A percentile compares a stretch with the other conserved stretches of the same genome.
phyloP scores from a whole-genome alignment of 2,329 filamentous ascomycete species.

The Alternaria alternata region DNA sequence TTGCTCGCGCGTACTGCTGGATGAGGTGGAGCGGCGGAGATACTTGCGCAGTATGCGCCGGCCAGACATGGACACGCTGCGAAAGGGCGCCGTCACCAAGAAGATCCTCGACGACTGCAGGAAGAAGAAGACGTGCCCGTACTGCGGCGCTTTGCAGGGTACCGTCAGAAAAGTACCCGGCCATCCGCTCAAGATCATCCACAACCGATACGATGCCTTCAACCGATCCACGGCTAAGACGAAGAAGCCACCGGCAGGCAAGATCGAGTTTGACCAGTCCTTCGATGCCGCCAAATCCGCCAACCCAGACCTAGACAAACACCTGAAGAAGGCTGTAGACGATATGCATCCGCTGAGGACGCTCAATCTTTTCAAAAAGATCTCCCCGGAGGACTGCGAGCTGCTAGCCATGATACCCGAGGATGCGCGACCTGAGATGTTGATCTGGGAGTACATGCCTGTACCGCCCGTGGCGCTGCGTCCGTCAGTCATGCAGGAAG shows the following conservation, averaged over 20 bases:
- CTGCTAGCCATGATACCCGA: slow-evolving; percentile 85
- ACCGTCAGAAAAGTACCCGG: slow-evolving; percentile 87
- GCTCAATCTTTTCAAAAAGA: slow-evolving; percentile 88
- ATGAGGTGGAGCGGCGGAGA: slow-evolving; percentile 77
- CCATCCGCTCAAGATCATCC: slow-evolving; percentile 86
- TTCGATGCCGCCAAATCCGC: slow-evolving; percentile 80
- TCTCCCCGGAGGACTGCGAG: slow-evolving; percentile 86
- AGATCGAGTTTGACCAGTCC: slow-evolving; percentile 84
- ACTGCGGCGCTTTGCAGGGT: slow-evolving; percentile 84
- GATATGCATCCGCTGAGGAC: slow-evolving; percentile 91
- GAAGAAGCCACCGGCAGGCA: slow-evolving; percentile 82
- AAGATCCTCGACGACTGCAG: slow-evolving; percentile 88
- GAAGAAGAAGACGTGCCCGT: slow-evolving; percentile 82
- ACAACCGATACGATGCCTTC: slow-evolving; percentile 89
- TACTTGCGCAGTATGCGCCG: slow-evolving; percentile 83
- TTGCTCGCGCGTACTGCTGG: slow-evolving; percentile 83
- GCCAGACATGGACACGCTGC: slow-evolving; percentile 85
- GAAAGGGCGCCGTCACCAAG: slow-evolving; percentile 83
- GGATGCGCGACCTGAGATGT: slow-evolving; percentile 92
- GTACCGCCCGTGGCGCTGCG: slow-evolving; percentile 94
- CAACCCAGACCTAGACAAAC: slow-evolving; percentile 86
- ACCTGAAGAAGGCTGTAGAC: slow-evolving; percentile 90
- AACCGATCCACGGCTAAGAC: slow-evolving; percentile 87
- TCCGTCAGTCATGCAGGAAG: slow-evolving; percentile 92
- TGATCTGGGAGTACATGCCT: slow-evolving; percentile 95